Evolutionary conservation across 2,329 filamentous ascomycete genomes (phyloP).

Genomic region (Aschersonia sp.): DNA sequence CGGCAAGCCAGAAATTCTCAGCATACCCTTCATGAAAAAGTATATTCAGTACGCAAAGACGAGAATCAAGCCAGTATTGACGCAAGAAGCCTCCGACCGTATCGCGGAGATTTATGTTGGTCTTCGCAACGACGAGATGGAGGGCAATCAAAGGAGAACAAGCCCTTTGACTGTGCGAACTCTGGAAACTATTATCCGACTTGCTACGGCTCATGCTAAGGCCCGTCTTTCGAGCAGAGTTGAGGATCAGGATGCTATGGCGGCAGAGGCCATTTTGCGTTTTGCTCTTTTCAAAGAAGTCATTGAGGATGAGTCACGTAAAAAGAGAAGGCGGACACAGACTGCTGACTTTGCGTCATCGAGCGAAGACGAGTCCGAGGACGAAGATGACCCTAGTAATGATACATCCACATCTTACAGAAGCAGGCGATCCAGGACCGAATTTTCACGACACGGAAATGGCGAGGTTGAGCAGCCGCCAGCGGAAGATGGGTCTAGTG

Average conservation of each 20-base stretch:
- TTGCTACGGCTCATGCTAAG: constrained; percentile 92
- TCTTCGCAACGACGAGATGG: constrained; percentile 88
- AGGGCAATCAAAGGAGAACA: constrained; percentile 84
- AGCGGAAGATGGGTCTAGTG: neutral
- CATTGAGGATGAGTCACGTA: constrained; percentile 61
- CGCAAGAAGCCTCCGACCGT: constrained; percentile 80
- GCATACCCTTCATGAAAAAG: constrained; percentile 98
- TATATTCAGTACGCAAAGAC: constrained; percentile 98
- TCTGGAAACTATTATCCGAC: constrained; percentile 92
- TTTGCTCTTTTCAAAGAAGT: constrained; percentile 98
- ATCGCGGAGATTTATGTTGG: constrained; percentile 86
- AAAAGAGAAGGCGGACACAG: constrained; percentile 64
- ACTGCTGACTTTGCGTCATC: constrained; percentile 42
- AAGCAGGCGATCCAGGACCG: neutral
- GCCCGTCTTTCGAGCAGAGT: constrained; percentile 76
- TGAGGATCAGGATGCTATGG: constrained; percentile 75
- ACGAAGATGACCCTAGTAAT: constrained; percentile 28
- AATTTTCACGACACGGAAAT: neutral
- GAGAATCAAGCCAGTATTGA: constrained; percentile 77
- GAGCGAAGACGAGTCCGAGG: constrained; percentile 42
- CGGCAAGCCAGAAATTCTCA: constrained; percentile 72
- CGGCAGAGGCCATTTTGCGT: constrained; percentile 78
- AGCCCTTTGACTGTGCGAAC: constrained; percentile 95
- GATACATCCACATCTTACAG: neutral
- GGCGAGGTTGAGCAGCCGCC: neutral